phyloP scores from a whole-genome alignment of 495 filamentous ascomycete species.

The Pyrenula massariospora region DNA sequence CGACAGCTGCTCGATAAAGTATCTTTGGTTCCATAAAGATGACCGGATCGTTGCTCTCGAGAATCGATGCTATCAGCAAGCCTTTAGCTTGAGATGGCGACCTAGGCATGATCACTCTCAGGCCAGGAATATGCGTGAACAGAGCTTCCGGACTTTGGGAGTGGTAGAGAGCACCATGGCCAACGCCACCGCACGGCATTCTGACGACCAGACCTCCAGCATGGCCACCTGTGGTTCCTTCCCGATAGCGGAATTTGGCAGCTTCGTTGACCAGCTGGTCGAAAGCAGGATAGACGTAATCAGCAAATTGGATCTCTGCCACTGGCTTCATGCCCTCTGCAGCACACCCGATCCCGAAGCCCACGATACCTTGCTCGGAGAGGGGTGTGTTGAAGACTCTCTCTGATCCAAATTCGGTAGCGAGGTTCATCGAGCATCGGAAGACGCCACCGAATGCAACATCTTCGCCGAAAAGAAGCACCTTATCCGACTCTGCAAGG shows the following conservation, averaged over 20 bases:
- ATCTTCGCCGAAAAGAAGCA: constrained; percentile 91
- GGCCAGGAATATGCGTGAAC: constrained; percentile 84
- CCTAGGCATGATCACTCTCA: constrained; percentile 82
- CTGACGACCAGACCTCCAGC: constrained; percentile 74
- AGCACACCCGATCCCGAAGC: constrained; percentile 83
- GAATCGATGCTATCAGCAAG: constrained; percentile 64
- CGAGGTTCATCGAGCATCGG: constrained; percentile 83
- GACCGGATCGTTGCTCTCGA: constrained; percentile 76
- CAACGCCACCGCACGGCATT: constrained; percentile 91
- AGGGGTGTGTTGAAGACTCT: constrained; percentile 96
- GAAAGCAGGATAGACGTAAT: constrained; percentile 94
- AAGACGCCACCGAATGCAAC: constrained; percentile 96
- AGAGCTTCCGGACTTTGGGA: constrained; percentile 87
- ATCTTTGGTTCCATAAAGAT: constrained; percentile 97
- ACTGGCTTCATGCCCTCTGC: constrained; percentile 88
- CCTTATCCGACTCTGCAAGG: constrained; percentile 71
- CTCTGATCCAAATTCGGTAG: constrained; percentile 73
- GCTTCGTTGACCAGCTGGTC: constrained; percentile 98
- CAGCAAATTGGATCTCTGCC: constrained; percentile 96
- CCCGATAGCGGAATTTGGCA: constrained; percentile 82
- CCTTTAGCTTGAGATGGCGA: constrained; percentile 91
- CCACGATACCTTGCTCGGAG: constrained; percentile 87
- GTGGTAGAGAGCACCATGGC: constrained; percentile 94
- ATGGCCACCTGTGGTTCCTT: constrained; percentile 57
- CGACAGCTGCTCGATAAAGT: constrained; percentile 86